phyloP scores from a whole-genome alignment of 2,329 filamentous ascomycete species.

The Myriosclerotinia duriaeana region DNA sequence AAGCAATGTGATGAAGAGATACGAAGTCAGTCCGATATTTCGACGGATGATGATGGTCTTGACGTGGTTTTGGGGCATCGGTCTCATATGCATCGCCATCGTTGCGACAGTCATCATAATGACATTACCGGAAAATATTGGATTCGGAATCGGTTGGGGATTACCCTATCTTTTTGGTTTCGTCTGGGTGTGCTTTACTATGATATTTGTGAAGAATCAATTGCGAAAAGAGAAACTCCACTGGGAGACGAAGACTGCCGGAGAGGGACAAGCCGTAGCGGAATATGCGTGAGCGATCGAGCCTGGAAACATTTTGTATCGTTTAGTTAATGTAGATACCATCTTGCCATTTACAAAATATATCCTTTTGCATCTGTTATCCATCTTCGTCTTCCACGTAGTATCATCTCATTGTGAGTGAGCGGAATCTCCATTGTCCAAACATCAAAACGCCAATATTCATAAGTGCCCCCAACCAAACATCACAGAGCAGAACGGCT shows the following conservation, averaged over 20 bases:
- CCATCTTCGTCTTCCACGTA: background rate
- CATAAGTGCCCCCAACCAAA: background rate
- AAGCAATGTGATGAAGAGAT: constrained; percentile 33
- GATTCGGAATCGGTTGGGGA: constrained; percentile 38
- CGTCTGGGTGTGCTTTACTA: constrained; percentile 28
- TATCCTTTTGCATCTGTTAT: background rate
- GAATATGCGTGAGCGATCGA: constrained; percentile 13
- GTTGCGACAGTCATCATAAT: constrained; percentile 35
- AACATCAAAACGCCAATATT: constrained; percentile 6
- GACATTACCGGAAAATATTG: constrained; percentile 31
- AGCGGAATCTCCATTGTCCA: background rate
- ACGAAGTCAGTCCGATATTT: constrained; percentile 34
- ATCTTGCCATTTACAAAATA: constrained; percentile 3
- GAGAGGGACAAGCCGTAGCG: constrained; percentile 20
- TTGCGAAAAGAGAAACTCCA: constrained; percentile 30
- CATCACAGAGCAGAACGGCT: background rate
- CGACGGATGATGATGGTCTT: constrained; percentile 34
- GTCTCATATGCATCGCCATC: constrained; percentile 32
- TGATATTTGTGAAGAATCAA: constrained; percentile 30
- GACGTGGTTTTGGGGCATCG: constrained; percentile 39
- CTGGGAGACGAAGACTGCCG: constrained; percentile 29
- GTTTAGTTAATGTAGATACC: constrained; percentile 11
- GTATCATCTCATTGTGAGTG: background rate
- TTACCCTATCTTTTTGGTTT: constrained; percentile 33
- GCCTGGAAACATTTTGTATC: background rate